phyloP scores from a whole-genome alignment of 768 basidiomycete genomes.

The Ramaria rubella region DNA sequence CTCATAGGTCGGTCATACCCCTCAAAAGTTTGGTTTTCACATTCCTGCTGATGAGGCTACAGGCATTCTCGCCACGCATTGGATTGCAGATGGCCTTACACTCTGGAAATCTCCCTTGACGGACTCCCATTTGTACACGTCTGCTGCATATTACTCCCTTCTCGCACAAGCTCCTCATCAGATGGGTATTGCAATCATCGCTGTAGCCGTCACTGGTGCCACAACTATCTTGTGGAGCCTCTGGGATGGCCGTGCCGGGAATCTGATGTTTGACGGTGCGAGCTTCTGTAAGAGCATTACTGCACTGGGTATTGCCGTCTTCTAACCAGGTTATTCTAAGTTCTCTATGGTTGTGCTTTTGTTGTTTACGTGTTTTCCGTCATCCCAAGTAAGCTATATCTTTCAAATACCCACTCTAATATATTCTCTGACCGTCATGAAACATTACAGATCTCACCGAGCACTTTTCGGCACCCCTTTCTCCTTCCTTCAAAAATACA shows the following conservation, averaged over 20 bases:
- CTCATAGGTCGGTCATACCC: conserved; percentile 52
- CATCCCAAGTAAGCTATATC: conserved; percentile 59
- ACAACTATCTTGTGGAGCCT: conserved; percentile 72
- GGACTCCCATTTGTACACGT: conserved; percentile 78
- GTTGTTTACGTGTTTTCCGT: conserved; percentile 71
- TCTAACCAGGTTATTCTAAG: conserved; percentile 32
- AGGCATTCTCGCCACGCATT: conserved; percentile 83
- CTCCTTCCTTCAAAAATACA: conserved; percentile 33
- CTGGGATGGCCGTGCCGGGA: conserved; percentile 68
- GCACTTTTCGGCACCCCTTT: conserved; percentile 54
- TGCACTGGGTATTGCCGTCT: neutral
- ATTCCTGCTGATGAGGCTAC: conserved; percentile 9
- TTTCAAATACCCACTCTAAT: too few species aligned
- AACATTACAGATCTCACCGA: conserved; percentile 57
- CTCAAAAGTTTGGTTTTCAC: conserved; percentile 7
- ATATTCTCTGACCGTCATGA: too few species aligned
- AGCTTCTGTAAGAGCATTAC: conserved; percentile 64
- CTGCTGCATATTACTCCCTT: conserved; percentile 76
- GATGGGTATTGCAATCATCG: conserved; percentile 45
- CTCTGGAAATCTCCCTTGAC: conserved; percentile 81
- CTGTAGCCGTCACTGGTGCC: conserved; percentile 50
- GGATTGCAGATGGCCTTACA: conserved; percentile 90
- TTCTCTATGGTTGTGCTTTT: conserved; percentile 68
- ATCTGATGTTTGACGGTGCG: conserved; percentile 88
- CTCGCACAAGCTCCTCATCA: conserved; percentile 58